These are phyloP conservation scores for Colletotrichum sublineola DNA, from an alignment of 2,329 filamentous ascomycete species.

Conservation along the genomic window DNA sequence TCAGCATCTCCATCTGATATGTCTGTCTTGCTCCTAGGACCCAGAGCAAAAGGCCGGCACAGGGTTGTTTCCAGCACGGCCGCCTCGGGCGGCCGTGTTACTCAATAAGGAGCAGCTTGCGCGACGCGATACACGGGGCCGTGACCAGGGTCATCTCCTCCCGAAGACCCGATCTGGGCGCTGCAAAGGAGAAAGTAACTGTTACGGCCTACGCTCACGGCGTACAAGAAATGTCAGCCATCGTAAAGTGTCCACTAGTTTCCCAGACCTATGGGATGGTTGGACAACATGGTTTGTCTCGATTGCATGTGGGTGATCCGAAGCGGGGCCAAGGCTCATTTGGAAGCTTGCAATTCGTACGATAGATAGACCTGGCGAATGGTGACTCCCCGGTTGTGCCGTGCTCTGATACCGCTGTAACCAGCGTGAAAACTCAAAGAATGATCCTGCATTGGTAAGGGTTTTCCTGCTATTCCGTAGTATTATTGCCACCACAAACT, in stretches of 20 bases:
- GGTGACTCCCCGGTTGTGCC: slow-evolving; percentile 22
- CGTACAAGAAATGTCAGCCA: slow-evolving; percentile 19
- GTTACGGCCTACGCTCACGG: slow-evolving; percentile 14
- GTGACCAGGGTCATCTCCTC: slow-evolving; percentile 35
- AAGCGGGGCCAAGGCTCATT: slow-evolving; percentile 32
- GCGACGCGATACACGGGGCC: slow-evolving; percentile 40
- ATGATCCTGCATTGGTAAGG: not conserved
- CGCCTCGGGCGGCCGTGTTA: slow-evolving; percentile 37
- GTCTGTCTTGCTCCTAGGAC: slow-evolving; percentile 34
- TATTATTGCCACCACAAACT: not conserved
- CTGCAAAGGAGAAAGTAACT: slow-evolving; percentile 6
- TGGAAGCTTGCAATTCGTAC: slow-evolving; percentile 40
- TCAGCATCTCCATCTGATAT: slow-evolving; percentile 38
- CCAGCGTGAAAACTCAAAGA: not conserved
- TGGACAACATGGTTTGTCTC: slow-evolving; percentile 32
- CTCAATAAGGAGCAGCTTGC: slow-evolving; percentile 42
- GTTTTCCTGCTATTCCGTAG: not conserved
- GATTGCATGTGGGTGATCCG: slow-evolving; percentile 29
- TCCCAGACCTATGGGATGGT: slow-evolving; percentile 35
- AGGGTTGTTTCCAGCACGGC: slow-evolving; percentile 26
- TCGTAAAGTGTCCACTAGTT: slow-evolving; percentile 43
- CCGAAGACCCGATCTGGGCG: slow-evolving; percentile 35
- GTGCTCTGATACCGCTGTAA: slow-evolving; percentile 21
- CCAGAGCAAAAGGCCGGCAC: slow-evolving; percentile 29
- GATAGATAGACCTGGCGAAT: slow-evolving; percentile 21